Evolutionary conservation across 352 stramenopile species (phyloP).

Genomic region (Globisporangium nodosum): DNA sequence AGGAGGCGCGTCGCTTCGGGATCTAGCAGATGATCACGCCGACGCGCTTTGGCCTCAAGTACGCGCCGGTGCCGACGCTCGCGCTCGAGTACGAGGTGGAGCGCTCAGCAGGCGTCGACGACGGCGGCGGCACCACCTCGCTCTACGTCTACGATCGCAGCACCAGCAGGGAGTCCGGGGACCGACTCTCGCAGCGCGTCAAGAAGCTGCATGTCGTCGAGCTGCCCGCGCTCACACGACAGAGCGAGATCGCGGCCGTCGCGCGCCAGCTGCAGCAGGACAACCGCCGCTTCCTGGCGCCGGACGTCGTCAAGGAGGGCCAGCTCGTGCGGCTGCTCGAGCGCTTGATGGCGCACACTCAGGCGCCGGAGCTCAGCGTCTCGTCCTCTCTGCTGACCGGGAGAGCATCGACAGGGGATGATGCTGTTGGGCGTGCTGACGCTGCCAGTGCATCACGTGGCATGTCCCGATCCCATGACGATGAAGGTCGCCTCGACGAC

Average conservation of each 20-base stretch:
- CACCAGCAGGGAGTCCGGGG: background rate
- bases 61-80: slow-evolving; percentile 67
- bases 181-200: background rate
- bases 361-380: slow-evolving; percentile 9
- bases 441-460: background rate
- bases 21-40: slow-evolving; percentile 50
- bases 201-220: slow-evolving; percentile 79
- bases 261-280: slow-evolving; percentile 55
- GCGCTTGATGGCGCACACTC: slow-evolving; percentile 50
- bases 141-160: slow-evolving; percentile 43
- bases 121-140: slow-evolving; percentile 29
- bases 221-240: slow-evolving; percentile 47
- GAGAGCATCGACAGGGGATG: background rate
- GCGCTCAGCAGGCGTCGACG: slow-evolving; percentile 21
- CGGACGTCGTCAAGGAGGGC: slow-evolving; percentile 54
- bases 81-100: slow-evolving; percentile 81
- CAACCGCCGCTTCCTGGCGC: slow-evolving; percentile 53
- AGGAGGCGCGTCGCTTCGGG: no score
- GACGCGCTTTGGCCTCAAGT: slow-evolving; percentile 81
- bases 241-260: slow-evolving; percentile 40
- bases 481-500: background rate
- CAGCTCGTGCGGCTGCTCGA: slow-evolving; percentile 63
- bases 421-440: background rate
- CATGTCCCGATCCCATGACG: background rate
- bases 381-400: background rate